Evolutionary conservation across 345 rosid genomes (phyloP).

Genomic region (Rhodamnia rubescens): DNA sequence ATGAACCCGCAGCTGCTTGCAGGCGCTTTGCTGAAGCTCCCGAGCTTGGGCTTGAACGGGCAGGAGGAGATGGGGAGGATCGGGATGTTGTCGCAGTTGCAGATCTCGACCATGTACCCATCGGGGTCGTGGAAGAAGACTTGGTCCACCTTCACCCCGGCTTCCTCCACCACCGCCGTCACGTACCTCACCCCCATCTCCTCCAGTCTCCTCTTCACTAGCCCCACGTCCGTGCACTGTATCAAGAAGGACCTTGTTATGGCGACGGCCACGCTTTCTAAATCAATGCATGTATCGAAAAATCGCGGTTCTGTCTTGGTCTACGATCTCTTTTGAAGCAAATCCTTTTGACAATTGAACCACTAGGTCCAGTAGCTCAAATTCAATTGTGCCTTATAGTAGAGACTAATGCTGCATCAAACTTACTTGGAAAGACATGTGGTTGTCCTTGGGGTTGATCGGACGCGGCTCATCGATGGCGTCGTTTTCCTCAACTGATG

Average conservation of each 20-base stretch:
- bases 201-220: constrained; percentile 21
- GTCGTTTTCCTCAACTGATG: constrained; percentile 6
- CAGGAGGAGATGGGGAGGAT: constrained; percentile 15
- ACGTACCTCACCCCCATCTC: constrained; percentile 18
- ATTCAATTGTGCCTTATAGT: background rate
- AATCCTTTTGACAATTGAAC: background rate
- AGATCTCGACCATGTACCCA: constrained; percentile 33
- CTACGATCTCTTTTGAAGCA: background rate
- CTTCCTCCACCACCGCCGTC: constrained; percentile 26
- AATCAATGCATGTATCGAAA: background rate
- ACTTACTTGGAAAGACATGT: constrained; percentile 35
- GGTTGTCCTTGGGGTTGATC: constrained; percentile 32
- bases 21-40: background rate
- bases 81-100: constrained; percentile 30
- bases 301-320: background rate
- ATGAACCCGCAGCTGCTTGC: constrained; percentile 1
- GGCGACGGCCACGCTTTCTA: background rate
- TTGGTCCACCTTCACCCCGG: constrained; percentile 23
- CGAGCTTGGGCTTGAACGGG: background rate
- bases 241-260: background rate
- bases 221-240: constrained; percentile 26
- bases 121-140: constrained; percentile 39
- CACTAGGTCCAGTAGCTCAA: background rate
- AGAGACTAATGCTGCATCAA: background rate
- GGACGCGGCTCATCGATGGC: constrained; percentile 3